Percentiles rank a stretch among this genome's conserved stretches.
These are phyloP conservation scores for Nicotiana tabacum DNA, from an alignment of 257 asterid genomes.

Conservation along the genomic window DNA sequence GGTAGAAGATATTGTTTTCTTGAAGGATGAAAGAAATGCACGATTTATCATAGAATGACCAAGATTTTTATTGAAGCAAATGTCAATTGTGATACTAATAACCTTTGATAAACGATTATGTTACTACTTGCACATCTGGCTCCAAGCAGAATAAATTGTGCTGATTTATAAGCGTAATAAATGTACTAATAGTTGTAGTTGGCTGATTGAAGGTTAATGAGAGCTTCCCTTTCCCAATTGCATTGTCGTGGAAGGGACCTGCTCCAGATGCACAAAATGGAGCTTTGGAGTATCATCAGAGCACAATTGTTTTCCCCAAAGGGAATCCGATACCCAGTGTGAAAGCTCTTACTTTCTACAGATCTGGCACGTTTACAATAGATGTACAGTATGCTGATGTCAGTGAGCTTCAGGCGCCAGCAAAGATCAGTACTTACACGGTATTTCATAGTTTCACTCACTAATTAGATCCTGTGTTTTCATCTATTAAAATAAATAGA, in stretches of 20 bases:
- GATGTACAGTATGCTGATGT: conserved; percentile 78
- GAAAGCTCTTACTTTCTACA: conserved; percentile 83
- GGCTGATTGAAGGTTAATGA: conserved; percentile 58
- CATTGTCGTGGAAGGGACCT: conserved; percentile 73
- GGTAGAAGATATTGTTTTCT: not conserved
- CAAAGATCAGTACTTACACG: conserved; percentile 81
- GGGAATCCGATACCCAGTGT: conserved; percentile 87
- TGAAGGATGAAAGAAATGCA: not conserved
- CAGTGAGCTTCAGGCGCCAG: conserved; percentile 60
- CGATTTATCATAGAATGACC: not conserved
- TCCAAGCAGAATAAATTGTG: not conserved
- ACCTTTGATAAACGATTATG: not conserved
- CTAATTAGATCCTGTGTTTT: not conserved
- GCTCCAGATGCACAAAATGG: conserved; percentile 63
- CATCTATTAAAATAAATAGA: not conserved
- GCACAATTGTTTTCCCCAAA: conserved; percentile 76
- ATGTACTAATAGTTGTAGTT: not conserved
- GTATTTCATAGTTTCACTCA: conserved; percentile 29
- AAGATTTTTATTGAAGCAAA: not conserved
- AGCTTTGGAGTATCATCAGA: conserved; percentile 55
- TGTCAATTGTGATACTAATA: not conserved
- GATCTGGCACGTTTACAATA: conserved; percentile 60
- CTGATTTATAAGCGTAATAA: not conserved
- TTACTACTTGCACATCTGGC: not conserved
- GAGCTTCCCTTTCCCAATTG: conserved; percentile 67